These are phyloP conservation scores for Pythium aphanidermatum DNA, from an alignment of 352 stramenopile genomes.

Conservation along the genomic window DNA sequence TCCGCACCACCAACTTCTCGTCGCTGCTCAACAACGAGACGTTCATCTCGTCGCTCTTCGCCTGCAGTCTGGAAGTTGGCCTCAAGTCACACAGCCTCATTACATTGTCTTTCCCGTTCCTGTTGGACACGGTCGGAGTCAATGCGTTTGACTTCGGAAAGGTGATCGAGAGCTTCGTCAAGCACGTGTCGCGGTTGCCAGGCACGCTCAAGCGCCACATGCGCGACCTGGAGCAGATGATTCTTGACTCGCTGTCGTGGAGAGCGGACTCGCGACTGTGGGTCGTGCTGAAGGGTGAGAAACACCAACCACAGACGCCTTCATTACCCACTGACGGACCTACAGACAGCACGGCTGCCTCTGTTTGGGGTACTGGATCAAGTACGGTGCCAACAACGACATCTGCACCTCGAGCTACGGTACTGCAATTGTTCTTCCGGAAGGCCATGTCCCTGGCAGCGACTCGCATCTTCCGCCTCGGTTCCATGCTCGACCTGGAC, in stretches of 20 bases:
- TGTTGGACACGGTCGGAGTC: conserved; percentile 67
- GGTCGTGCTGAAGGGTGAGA: conserved; percentile 38
- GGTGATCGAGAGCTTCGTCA: conserved; percentile 84
- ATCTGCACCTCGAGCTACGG: conserved; percentile 17
- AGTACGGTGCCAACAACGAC: conserved; percentile 7
- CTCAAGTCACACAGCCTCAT: conserved; percentile 84
- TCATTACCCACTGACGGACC: background rate
- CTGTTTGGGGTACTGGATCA: too few relatives aligned
- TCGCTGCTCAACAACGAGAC: conserved; percentile 76
- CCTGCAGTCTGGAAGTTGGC: conserved; percentile 77
- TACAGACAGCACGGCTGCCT: background rate
- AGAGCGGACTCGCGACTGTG: conserved; percentile 67
- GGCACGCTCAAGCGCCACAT: conserved; percentile 78
- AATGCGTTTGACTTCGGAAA: conserved; percentile 86
- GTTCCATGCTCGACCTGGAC: conserved; percentile 60
- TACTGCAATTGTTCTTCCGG: conserved; percentile 84
- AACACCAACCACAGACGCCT: conserved; percentile 2
- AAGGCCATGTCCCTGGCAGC: conserved; percentile 80
- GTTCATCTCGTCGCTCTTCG: conserved; percentile 73
- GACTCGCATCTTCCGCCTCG: conserved; percentile 71
- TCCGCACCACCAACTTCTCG: conserved; percentile 69
- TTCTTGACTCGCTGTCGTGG: conserved; percentile 77
- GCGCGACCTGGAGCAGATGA: conserved; percentile 78
- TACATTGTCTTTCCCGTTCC: conserved; percentile 76
- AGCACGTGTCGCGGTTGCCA: conserved; percentile 69